A percentile compares a stretch with the other conserved stretches of the same genome.
Conservation (phyloP, 768 basidiomycete genomes). For the Ramaria rubella region DNA sequence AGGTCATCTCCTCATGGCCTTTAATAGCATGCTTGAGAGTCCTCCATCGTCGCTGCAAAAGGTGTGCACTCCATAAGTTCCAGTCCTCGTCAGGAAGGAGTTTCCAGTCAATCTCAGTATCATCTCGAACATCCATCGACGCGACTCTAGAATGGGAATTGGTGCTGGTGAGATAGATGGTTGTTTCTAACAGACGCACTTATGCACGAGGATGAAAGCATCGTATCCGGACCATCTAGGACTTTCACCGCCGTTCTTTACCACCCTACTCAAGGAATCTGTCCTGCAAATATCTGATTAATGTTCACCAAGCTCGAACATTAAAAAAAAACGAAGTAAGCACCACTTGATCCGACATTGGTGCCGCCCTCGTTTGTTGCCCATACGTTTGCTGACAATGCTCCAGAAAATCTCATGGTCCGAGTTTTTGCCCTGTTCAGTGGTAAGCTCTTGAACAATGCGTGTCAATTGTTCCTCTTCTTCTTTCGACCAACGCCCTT, state of each 20-base stretch:
- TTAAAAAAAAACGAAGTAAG: constrained; percentile 8
- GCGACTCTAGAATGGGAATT: constrained; percentile 49
- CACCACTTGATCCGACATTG: constrained; percentile 89
- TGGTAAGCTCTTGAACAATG: constrained; percentile 71
- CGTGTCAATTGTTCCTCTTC: constrained; percentile 69
- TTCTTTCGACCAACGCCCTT: constrained; percentile 69
- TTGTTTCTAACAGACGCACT: constrained; percentile 38
- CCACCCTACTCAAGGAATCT: constrained; percentile 62
- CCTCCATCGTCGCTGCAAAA: constrained; percentile 71
- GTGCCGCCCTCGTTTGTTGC: constrained; percentile 64
- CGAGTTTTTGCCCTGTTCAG: constrained; percentile 61
- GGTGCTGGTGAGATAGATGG: neutral
- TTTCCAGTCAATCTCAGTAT: constrained; percentile 85
- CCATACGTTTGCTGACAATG: constrained; percentile 70
- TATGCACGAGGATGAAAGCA: constrained; percentile 74
- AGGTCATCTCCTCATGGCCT: constrained; percentile 74
- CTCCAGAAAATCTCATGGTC: constrained; percentile 85
- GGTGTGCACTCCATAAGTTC: constrained; percentile 82
- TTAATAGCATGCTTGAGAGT: constrained; percentile 74
- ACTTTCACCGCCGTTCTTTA: constrained; percentile 65
- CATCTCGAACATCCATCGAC: constrained; percentile 66
- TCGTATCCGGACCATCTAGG: constrained; percentile 72
- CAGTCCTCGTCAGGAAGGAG: constrained; percentile 63
- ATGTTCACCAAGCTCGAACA: neutral
- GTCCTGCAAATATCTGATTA: constrained; percentile 42